phyloP scores from a whole-genome alignment of 225 moss, liverwort and hornwort species.

The Pseudoscleropodium purum region DNA sequence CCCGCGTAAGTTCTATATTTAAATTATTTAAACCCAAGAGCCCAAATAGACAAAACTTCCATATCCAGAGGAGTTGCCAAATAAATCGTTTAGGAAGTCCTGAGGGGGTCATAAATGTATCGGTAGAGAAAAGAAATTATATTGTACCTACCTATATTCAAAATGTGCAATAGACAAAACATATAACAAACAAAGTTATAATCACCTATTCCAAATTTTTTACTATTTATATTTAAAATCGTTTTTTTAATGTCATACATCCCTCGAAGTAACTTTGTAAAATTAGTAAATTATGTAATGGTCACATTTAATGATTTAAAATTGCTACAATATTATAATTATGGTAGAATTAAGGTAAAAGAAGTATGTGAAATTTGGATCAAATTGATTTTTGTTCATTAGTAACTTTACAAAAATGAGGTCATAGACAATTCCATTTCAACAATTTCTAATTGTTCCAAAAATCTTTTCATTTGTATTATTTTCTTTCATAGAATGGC shows the following conservation, averaged over 20 bases:
- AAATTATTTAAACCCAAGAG: neutral
- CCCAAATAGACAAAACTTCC: neutral
- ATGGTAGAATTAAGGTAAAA: neutral
- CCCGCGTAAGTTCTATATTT: too few species aligned
- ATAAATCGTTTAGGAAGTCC: neutral
- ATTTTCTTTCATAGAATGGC: neutral
- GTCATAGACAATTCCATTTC: neutral
- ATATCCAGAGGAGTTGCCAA: neutral
- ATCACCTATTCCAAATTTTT: neutral
- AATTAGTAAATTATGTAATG: neutral
- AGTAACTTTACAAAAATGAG: neutral
- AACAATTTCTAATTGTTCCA: neutral
- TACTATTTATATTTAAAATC: neutral
- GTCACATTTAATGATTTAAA: neutral
- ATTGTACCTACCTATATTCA: rapidly evolving
- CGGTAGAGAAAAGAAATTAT: neutral
- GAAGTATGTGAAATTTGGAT: neutral
- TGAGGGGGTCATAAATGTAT: neutral
- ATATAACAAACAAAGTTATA: neutral
- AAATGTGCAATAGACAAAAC: neutral
- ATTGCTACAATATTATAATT: neutral
- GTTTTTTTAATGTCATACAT: neutral
- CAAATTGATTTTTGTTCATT: neutral
- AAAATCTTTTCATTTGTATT: neutral
- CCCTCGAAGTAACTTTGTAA: neutral